These are phyloP conservation scores for Gossypium schwendimanii DNA, from an alignment of 441 rosid genomes.

Conservation along the genomic window DNA sequence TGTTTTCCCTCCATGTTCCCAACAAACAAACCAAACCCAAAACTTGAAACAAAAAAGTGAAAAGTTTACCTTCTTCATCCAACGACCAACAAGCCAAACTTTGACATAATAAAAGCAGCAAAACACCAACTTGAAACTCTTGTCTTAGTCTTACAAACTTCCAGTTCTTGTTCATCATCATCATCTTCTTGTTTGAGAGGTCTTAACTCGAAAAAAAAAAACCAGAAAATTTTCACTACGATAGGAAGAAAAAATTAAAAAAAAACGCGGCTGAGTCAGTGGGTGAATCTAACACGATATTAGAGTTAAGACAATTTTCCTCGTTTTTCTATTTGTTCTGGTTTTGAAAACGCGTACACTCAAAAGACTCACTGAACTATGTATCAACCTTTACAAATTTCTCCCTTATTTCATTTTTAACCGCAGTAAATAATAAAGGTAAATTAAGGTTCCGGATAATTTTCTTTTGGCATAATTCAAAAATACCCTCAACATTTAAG, in stretches of 20 bases:
- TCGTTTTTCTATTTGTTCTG: background rate
- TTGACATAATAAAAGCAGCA: slow-evolving; percentile 19
- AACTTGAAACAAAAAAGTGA: background rate
- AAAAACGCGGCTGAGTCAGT: background rate
- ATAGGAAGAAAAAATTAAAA: background rate
- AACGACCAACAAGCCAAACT: slow-evolving; percentile 35
- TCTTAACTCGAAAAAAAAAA: background rate
- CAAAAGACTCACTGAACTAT: background rate
- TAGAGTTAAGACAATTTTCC: background rate
- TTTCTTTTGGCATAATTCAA: too few species aligned
- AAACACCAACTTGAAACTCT: slow-evolving; percentile 17
- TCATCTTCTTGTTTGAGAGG: background rate
- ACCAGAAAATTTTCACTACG: background rate
- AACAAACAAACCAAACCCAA: slow-evolving; percentile 10
- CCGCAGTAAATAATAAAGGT: background rate
- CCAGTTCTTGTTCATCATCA: slow-evolving; percentile 27
- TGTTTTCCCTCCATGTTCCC: slow-evolving; percentile 12
- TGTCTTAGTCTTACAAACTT: slow-evolving; percentile 30
- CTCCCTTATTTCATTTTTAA: background rate
- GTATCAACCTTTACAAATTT: background rate
- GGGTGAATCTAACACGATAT: background rate
- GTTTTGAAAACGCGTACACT: slow-evolving; percentile 10
- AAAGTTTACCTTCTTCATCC: slow-evolving; percentile 41
- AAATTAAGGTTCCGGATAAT: too few species aligned
- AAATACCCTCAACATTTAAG: too few species aligned